Conservation (phyloP, 768 basidiomycete genomes). For the Leccinum truebloodii region DNA sequence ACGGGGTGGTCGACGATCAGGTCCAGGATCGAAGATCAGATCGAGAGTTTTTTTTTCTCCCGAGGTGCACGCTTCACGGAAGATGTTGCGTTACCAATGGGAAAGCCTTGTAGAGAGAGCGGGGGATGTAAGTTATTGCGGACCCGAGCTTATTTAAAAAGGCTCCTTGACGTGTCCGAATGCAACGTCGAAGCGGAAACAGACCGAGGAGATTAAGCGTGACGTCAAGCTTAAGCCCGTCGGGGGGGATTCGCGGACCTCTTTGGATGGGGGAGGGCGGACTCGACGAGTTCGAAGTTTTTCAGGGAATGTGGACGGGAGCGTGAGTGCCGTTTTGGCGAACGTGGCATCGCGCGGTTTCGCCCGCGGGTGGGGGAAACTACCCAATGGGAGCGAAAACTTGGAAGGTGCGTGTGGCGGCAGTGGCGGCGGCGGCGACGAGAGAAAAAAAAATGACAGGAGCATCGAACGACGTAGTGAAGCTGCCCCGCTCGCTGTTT, state of each 20-base stretch:
- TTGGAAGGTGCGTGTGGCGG: neutral
- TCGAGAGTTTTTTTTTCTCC: conserved; percentile 16
- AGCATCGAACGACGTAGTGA: neutral
- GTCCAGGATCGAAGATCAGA: conserved; percentile 33
- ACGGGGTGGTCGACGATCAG: conserved; percentile 27
- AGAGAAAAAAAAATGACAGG: neutral
- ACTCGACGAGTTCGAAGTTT: neutral
- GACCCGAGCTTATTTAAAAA: conserved; percentile 13
- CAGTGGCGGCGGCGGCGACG: conserved; percentile 11
- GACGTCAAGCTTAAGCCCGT: neutral
- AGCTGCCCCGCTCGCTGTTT: neutral
- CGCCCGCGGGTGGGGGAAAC: neutral
- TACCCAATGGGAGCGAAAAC: no score
- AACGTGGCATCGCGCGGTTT: neutral
- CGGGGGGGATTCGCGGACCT: neutral
- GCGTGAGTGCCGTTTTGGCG: neutral
- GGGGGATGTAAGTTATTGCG: neutral
- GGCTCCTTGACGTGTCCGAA: conserved; percentile 17
- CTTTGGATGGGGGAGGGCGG: neutral
- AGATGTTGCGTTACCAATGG: conserved; percentile 16
- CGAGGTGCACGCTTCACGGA: conserved; percentile 27
- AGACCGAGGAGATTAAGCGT: conserved; percentile 11
- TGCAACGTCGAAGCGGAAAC: neutral
- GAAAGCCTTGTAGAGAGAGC: conserved; percentile 3
- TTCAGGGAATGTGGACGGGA: neutral